Conservation (phyloP, 176 grass and related monocot species). For the Musa itinerans region DNA sequence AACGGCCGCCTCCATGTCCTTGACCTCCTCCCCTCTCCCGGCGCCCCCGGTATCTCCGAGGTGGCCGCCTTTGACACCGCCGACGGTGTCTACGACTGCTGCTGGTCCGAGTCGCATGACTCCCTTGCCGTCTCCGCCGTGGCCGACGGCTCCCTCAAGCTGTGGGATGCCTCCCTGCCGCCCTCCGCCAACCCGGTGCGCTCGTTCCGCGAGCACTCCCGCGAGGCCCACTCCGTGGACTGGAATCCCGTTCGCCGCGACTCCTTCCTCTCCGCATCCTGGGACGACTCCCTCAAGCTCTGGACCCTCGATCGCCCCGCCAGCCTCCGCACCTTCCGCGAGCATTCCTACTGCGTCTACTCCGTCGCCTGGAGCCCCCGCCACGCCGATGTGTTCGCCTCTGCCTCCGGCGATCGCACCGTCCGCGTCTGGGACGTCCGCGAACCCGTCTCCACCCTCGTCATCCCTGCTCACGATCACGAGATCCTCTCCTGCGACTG, state of each 20-base stretch:
- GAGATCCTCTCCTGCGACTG: conserved; percentile 83
- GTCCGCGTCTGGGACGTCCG: conserved; percentile 76
- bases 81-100: conserved; percentile 82
- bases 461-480: conserved; percentile 63
- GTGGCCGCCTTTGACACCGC: conserved; percentile 72
- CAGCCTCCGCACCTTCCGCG: conserved; percentile 66
- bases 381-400: conserved; percentile 77
- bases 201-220: conserved; percentile 72
- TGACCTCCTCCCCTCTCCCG: conserved; percentile 32
- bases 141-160: conserved; percentile 69
- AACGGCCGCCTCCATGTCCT: conserved; percentile 91
- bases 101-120: conserved; percentile 89
- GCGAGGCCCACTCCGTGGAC: conserved; percentile 54
- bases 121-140: conserved; percentile 56
- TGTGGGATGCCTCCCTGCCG: conserved; percentile 56
- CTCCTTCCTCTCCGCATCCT: conserved; percentile 63
- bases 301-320: conserved; percentile 68
- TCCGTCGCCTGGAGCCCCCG: conserved; percentile 57
- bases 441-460: conserved; percentile 53
- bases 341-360: conserved; percentile 87
- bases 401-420: conserved; percentile 61
- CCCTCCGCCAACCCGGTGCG: conserved; percentile 59
- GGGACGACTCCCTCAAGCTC: conserved; percentile 86
- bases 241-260: conserved; percentile 79
- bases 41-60: not conserved